Conservation (phyloP, 495 filamentous ascomycete species). For the Aspergillus hancockii region DNA sequence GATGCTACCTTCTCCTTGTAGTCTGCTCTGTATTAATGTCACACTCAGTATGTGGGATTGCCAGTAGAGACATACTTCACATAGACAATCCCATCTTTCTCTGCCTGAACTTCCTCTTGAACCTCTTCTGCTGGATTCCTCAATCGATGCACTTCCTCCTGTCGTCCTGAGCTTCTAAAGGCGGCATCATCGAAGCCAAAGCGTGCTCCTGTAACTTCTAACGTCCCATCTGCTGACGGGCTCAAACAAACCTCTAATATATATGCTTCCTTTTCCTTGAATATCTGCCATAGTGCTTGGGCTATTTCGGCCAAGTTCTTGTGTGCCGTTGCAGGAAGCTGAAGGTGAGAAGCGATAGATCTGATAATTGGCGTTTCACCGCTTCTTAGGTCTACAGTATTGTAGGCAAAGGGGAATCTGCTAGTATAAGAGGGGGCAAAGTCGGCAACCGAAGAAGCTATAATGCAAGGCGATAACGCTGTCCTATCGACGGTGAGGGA, state of each 20-base stretch:
- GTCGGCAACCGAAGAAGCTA: slow-evolving; percentile 56
- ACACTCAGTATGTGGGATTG: slow-evolving; percentile 2
- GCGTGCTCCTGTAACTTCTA: slow-evolving; percentile 51
- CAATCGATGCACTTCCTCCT: slow-evolving; percentile 61
- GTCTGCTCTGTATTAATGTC: slow-evolving; percentile 28
- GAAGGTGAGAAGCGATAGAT: slow-evolving; percentile 51
- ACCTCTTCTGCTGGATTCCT: slow-evolving; percentile 54
- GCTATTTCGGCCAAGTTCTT: slow-evolving; percentile 51
- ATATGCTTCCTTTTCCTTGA: slow-evolving; percentile 69
- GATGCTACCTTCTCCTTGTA: slow-evolving; percentile 55
- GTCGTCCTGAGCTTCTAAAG: slow-evolving; percentile 63
- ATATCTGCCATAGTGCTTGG: slow-evolving; percentile 58
- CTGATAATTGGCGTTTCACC: slow-evolving; percentile 34
- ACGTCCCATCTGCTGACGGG: slow-evolving; percentile 34
- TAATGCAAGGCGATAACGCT: slow-evolving; percentile 63
- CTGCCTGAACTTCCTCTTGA: slow-evolving; percentile 63
- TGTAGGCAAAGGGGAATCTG: slow-evolving; percentile 66
- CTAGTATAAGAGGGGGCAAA: slow-evolving; percentile 38
- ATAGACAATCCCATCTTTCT: slow-evolving; percentile 74
- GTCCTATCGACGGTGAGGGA: slow-evolving; percentile 68
- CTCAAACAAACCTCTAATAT: slow-evolving; percentile 53
- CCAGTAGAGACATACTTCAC: slow-evolving; percentile 46
- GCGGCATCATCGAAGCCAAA: slow-evolving; percentile 83
- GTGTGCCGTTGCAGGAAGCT: slow-evolving; percentile 45
- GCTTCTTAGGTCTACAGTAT: slow-evolving; percentile 26